Conservation (phyloP, 2,329 filamentous ascomycete genomes). For the Stemphylium beticola region DNA sequence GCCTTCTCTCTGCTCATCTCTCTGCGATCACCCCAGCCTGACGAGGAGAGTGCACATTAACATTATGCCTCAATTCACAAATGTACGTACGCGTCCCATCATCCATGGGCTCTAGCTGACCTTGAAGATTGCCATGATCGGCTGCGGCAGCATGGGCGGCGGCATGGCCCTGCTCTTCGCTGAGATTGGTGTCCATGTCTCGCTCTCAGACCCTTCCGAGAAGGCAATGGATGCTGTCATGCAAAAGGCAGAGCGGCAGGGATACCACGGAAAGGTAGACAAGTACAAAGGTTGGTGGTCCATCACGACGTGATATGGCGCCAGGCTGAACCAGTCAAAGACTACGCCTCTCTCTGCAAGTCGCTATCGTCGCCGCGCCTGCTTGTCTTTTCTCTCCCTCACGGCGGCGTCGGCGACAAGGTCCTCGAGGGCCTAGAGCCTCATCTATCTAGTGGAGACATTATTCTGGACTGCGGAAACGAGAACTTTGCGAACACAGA, state of each 20-base stretch:
- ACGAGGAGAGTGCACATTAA: conserved; percentile 15
- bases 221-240: conserved; percentile 56
- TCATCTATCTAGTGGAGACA: conserved; percentile 64
- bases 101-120: conserved; percentile 1
- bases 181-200: conserved; percentile 62
- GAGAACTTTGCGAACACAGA: conserved; percentile 71
- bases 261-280: conserved; percentile 47
- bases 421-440: conserved; percentile 57
- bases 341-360: conserved; percentile 59
- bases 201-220: conserved; percentile 60
- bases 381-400: conserved; percentile 61
- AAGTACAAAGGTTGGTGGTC: conserved; percentile 45
- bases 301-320: neutral
- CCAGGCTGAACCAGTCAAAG: conserved; percentile 32
- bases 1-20: conserved; percentile 33
- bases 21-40: conserved; percentile 25
- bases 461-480: conserved; percentile 73
- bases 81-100: conserved; percentile 21
- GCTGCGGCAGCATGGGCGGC: conserved; percentile 66
- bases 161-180: conserved; percentile 65
- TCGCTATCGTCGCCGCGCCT: conserved; percentile 57
- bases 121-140: conserved; percentile 61
- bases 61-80: conserved; percentile 31
- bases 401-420: conserved; percentile 56
- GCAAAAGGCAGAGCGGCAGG: conserved; percentile 49